phyloP scores from a whole-genome alignment of 495 filamentous ascomycete genomes.

The Penicillium canescens region DNA sequence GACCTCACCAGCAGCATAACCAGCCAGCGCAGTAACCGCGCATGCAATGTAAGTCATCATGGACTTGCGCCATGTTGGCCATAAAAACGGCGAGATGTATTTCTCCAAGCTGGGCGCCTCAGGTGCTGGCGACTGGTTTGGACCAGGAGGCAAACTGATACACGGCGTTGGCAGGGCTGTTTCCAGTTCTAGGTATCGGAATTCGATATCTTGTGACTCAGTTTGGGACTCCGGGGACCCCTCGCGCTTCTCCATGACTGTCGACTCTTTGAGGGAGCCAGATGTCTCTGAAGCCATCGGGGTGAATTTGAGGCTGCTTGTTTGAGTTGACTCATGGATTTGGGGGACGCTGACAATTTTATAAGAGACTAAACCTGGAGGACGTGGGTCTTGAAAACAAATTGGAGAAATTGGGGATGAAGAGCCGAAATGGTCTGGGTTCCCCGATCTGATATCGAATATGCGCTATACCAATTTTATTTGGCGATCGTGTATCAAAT shows the following conservation, averaged over 20 bases:
- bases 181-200: slow-evolving; percentile 72
- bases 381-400: neutral
- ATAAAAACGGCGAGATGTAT: slow-evolving; percentile 72
- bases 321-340: neutral
- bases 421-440: neutral
- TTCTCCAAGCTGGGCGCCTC: slow-evolving; percentile 62
- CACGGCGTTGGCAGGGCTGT: slow-evolving; percentile 63
- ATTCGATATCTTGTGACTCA: slow-evolving; percentile 50
- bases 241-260: slow-evolving; percentile 17
- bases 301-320: neutral
- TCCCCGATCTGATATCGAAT: neutral
- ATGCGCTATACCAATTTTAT: neutral
- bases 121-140: slow-evolving; percentile 44
- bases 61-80: slow-evolving; percentile 68
- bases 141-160: slow-evolving; percentile 32
- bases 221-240: slow-evolving; percentile 17
- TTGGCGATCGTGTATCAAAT: neutral
- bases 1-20: slow-evolving; percentile 82
- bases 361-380: slow-evolving; percentile 1
- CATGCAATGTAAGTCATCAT: slow-evolving; percentile 76
- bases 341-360: neutral
- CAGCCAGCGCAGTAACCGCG: slow-evolving; percentile 72
- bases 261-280: neutral
- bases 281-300: neutral
- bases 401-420: neutral